Conservation (phyloP, 208 protist species). For the Trypanosoma boissoni region DNA sequence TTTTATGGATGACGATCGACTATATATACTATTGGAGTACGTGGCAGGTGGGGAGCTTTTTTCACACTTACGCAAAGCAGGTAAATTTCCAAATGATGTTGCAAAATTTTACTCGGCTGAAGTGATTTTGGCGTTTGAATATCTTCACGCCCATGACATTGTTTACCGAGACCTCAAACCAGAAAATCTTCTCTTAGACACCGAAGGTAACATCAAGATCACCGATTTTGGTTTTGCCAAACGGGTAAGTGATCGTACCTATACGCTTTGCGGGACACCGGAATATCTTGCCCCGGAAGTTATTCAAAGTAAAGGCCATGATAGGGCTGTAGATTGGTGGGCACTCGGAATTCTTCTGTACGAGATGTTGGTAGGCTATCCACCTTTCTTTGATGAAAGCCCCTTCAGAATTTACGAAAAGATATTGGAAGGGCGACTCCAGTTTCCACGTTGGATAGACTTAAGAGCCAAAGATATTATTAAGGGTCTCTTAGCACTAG, state of each 20-base stretch:
- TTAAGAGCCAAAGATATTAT: constrained; percentile 82
- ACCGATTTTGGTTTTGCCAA: constrained; percentile 91
- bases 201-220: constrained; percentile 83
- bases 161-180: constrained; percentile 90
- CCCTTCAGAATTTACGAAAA: constrained; percentile 92
- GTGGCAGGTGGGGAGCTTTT: constrained; percentile 92
- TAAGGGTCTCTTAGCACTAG: constrained; percentile 70
- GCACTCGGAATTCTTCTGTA: constrained; percentile 89
- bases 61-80: constrained; percentile 88
- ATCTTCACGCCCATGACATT: constrained; percentile 80
- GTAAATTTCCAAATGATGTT: constrained; percentile 90
- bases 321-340: constrained; percentile 89
- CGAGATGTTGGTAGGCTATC: constrained; percentile 89
- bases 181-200: constrained; percentile 84
- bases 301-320: constrained; percentile 80
- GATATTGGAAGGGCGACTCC: constrained; percentile 78
- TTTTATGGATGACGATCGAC: constrained; percentile 93
- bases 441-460: constrained; percentile 86
- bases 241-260: constrained; percentile 73
- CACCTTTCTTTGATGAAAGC: constrained; percentile 91
- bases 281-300: constrained; percentile 89
- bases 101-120: constrained; percentile 94
- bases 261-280: constrained; percentile 81
- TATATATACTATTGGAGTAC: constrained; percentile 95
- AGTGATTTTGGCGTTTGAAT: constrained; percentile 80